Evolutionary conservation across 176 grass and related monocot species (phyloP), one percentile per base, ranked within the genome.

Genomic region (Zizania latifolia): DNA sequence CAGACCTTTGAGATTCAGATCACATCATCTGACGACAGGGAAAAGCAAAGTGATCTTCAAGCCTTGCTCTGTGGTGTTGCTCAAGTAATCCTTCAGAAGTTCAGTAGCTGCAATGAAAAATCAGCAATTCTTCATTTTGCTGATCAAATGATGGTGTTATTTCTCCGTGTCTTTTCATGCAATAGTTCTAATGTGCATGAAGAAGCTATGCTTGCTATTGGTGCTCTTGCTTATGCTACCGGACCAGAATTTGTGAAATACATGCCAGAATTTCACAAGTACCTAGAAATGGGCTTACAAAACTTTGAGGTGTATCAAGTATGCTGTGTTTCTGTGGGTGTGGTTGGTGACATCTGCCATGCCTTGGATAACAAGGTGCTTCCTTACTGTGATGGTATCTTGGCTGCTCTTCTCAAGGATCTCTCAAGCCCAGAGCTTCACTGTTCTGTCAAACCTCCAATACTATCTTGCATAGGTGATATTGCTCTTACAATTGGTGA

Each of bases 401-500:
- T 90, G 88, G 75, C 58, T 9, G 68, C 63, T 38, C 75, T 90
- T 65, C 69, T 90, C 22, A 90, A 86, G 62, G 80, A 86, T 63
- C 84, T 90, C 32, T 90, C 84, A 6, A 86, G 74, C 38, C 40
- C 70, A 16, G 53, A 75, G 56, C 84, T 87, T 64, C 80, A 90
- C 50, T 63, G 88, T n/a, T 84, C 88, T 27, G 80, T 90, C 24
- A 90, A 90, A 75, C 88, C 88, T 0, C 84, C 88, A 72, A 90
- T 83, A n/a, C 80, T 90, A 12, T 90, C 88, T 4, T 90, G 84
- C 79, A 89, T 92, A 76, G 90, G 90, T 55, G 90, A 92, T 77
- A 86, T 86, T 64, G 90, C 90, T 46, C 84, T 92, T 76, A 83
- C 90, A 24, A 92, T 92, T 37, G 86, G 90, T 57, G 86, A 80